Evolutionary conservation across 768 basidiomycete genomes (phyloP), one percentile per base, ranked within the genome.

Genomic region (Butyriboletus loyo): DNA sequence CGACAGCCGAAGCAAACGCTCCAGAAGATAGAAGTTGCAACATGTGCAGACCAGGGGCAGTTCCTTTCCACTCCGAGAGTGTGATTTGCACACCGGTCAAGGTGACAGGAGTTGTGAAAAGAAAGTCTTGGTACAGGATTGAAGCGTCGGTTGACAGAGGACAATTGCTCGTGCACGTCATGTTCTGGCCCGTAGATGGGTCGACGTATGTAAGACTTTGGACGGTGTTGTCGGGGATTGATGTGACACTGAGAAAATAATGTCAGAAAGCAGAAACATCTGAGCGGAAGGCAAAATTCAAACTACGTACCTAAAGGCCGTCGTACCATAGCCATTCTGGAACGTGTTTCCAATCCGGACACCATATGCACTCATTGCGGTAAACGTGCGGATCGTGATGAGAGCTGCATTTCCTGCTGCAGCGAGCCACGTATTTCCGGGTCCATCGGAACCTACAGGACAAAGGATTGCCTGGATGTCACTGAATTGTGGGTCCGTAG

Each of bases 311-410:
- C 81, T 87, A 72, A 99, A 99, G 5, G 76, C 79, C n/a, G 83
- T 89, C 1, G 96, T 96, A 37, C 93, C 88, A 59, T 89, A 85
- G 47, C 85, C 81, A 46, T 77, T 71, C 56, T 85, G 77, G 69
- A 96, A 91, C 8, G 93, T 95, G 72, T 99, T 98, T 25, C 93
- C 95, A 27, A 99, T 74, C 40, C 97, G 84, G 43, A 98, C 66
- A 5, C 96, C 97, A 51, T 77, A 84, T 4, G 84, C 88, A 44
- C 80, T 83, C 51, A 90, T 80, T 63, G 78, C 87, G 25, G 83
- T 74, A 65, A 87, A 90, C n/a, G 85, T 79, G 52, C 87, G 78
- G 39, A 92, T 75, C 27, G 87, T 92, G 58, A 98, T 80, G 49
- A 87, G 75, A 2, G 92, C 87, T 22, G 75, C 72, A 25, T 75